These are phyloP conservation scores for Lanzia echinophila DNA, from an alignment of 2,329 filamentous ascomycete genomes.

Conservation along the genomic window DNA sequence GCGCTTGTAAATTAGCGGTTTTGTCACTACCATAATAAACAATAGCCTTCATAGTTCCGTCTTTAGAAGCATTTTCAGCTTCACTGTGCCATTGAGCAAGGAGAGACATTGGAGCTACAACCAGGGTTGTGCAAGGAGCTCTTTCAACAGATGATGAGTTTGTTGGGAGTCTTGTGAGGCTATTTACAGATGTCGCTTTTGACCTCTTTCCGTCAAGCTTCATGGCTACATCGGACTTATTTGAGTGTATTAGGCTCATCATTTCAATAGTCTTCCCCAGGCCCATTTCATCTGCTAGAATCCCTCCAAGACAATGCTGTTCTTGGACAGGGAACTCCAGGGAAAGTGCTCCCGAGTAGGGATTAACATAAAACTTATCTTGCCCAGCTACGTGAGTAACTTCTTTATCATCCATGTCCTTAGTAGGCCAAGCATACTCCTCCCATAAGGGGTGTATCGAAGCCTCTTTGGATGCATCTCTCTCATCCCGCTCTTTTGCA, in stretches of 20 bases:
- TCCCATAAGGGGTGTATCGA: conserved; percentile 99
- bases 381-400: conserved; percentile 60
- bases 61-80: conserved; percentile 79
- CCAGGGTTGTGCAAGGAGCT: conserved; percentile 84
- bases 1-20: conserved; percentile 63
- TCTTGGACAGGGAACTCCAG: conserved; percentile 89
- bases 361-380: conserved; percentile 85
- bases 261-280: conserved; percentile 98
- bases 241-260: conserved; percentile 85
- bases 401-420: conserved; percentile 78
- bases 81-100: conserved; percentile 97
- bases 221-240: conserved; percentile 53
- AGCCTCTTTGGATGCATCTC: conserved; percentile 55
- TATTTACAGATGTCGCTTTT: conserved; percentile 42
- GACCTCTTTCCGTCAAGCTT: conserved; percentile 30
- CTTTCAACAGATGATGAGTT: conserved; percentile 50
- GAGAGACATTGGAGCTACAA: conserved; percentile 94
- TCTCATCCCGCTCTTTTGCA: conserved; percentile 78
- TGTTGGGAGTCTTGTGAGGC: conserved; percentile 55
- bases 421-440: conserved; percentile 82
- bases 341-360: conserved; percentile 90
- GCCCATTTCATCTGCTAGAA: conserved; percentile 96
- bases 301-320: conserved; percentile 87
- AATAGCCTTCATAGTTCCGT: conserved; percentile 74
- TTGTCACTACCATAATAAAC: conserved; percentile 93